Percentiles rank a stretch among this genome's conserved stretches.
phyloP scores from a whole-genome alignment of 345 rosid genomes.

The Arabidopsis suecica region DNA sequence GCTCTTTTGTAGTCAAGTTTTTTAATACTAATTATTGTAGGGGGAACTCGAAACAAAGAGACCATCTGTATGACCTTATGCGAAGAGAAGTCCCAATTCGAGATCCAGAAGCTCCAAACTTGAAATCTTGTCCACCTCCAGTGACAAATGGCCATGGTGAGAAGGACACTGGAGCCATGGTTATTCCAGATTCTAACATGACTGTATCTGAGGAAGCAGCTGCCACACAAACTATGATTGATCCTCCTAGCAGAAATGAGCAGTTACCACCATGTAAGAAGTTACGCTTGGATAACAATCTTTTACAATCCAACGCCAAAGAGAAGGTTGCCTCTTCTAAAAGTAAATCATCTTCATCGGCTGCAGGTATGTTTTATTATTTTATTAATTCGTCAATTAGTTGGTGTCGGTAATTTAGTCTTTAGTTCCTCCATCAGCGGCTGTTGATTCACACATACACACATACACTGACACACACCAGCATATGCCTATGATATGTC shows the following conservation, averaged over 20 bases:
- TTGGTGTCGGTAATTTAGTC: neutral
- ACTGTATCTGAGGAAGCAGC: conserved; percentile 51
- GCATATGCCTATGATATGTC: conserved; percentile 6
- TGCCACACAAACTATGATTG: conserved; percentile 58
- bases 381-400: neutral
- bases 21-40: conserved; percentile 46
- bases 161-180: conserved; percentile 60
- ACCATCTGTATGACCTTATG: conserved; percentile 67
- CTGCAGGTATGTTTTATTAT: conserved; percentile 55
- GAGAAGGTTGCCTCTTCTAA: conserved; percentile 39
- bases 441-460: neutral
- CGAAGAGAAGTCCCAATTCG: conserved; percentile 59
- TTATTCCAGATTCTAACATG: conserved; percentile 63
- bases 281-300: conserved; percentile 67
- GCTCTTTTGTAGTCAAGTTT: conserved; percentile 14
- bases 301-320: conserved; percentile 49
- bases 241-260: conserved; percentile 58
- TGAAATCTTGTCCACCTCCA: conserved; percentile 43
- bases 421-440: neutral
- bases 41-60: conserved; percentile 68
- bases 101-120: conserved; percentile 51
- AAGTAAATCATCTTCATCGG: conserved; percentile 55
- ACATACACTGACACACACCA: conserved; percentile 14
- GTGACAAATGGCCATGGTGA: conserved; percentile 49
- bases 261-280: conserved; percentile 65